phyloP scores from a whole-genome alignment of 768 basidiomycete genomes.

The Tephrocybe sp. region DNA sequence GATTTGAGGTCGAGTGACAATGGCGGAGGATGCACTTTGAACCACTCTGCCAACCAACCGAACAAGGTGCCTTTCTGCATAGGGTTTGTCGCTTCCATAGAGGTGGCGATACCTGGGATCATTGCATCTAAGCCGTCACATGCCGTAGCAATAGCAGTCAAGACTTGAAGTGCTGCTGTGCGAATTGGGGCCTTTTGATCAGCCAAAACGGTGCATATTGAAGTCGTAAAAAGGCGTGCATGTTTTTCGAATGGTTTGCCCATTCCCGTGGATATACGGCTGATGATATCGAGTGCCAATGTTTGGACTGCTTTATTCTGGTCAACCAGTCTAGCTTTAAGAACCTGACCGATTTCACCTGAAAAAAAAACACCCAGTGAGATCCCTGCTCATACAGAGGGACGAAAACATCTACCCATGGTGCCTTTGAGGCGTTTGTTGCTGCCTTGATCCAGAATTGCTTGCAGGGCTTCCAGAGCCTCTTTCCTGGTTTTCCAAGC shows the following conservation, averaged over 20 bases:
- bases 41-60: slow-evolving; percentile 78
- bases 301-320: slow-evolving; percentile 93
- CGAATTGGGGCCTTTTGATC: slow-evolving; percentile 93
- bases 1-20: slow-evolving; percentile 63
- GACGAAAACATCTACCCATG: slow-evolving; percentile 60
- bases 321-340: slow-evolving; percentile 87
- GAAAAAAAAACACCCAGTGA: slow-evolving; percentile 1
- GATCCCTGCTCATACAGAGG: slow-evolving; percentile 6
- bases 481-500: slow-evolving; percentile 98
- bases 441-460: slow-evolving; percentile 81
- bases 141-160: slow-evolving; percentile 80
- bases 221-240: slow-evolving; percentile 67
- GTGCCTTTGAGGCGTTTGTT: slow-evolving; percentile 90
- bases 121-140: slow-evolving; percentile 84
- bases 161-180: slow-evolving; percentile 68
- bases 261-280: slow-evolving; percentile 90
- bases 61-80: slow-evolving; percentile 77
- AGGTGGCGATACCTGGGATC: slow-evolving; percentile 72
- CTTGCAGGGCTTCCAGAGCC: slow-evolving; percentile 81
- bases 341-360: slow-evolving; percentile 89
- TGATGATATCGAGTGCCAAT: slow-evolving; percentile 86
- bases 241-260: slow-evolving; percentile 94
- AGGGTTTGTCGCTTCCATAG: slow-evolving; percentile 85
- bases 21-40: slow-evolving; percentile 59
- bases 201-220: slow-evolving; percentile 80